Evolutionary conservation across 2,329 filamentous ascomycete species (phyloP).

Genomic region (Tolypocladium tundrense): DNA sequence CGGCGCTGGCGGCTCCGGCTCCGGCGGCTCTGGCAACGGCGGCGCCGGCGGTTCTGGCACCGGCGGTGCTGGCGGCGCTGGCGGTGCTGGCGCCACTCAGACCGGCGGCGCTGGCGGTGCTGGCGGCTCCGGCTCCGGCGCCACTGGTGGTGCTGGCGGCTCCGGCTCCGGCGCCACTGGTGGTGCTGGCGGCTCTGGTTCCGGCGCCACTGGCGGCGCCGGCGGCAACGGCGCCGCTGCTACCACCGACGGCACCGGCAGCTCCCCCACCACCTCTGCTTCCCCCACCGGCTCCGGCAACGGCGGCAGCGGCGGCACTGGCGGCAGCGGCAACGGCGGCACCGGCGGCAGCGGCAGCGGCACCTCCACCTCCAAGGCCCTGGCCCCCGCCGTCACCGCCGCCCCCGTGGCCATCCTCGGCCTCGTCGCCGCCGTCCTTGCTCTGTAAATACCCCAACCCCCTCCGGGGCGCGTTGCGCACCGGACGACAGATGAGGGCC

Average conservation of each 20-base stretch:
- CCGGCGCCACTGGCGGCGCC: background rate
- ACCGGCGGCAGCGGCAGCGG: slow-evolving; percentile 14
- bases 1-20: too few relatives aligned
- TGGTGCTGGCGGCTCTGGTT: background rate
- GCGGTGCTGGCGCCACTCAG: too few relatives aligned
- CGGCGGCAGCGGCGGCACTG: background rate
- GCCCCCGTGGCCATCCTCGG: slow-evolving; percentile 34
- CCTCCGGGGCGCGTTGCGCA: background rate
- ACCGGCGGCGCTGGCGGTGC: background rate
- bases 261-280: slow-evolving; percentile 10
- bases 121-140: too few relatives aligned
- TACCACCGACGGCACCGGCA: slow-evolving; percentile 23
- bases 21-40: slow-evolving; percentile 2
- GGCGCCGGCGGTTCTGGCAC: slow-evolving; percentile 4
- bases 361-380: slow-evolving; percentile 11
- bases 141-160: slow-evolving; percentile 11
- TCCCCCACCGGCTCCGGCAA: background rate
- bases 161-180: slow-evolving; percentile 8
- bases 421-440: slow-evolving; percentile 37
- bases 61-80: slow-evolving; percentile 7
- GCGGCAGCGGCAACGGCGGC: background rate
- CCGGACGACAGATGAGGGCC: background rate
- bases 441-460: slow-evolving; percentile 29
- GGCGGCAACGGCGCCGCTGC: slow-evolving; percentile 12
- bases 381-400: slow-evolving; percentile 7